Conservation (phyloP, 495 filamentous ascomycete species). For the Cercophora newfieldiana region DNA sequence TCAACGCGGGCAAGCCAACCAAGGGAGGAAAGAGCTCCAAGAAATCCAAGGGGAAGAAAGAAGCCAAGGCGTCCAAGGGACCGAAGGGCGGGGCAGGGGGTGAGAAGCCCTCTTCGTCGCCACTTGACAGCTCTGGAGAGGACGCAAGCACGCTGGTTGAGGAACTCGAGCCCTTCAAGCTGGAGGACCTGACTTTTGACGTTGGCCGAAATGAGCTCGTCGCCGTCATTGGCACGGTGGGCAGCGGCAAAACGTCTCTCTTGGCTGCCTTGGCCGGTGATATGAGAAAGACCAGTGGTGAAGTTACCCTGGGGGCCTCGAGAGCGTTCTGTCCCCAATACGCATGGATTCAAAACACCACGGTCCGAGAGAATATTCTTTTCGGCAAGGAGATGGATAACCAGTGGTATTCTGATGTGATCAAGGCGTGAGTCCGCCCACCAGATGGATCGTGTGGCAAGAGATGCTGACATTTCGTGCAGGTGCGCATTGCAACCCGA, state of each 20-base stretch:
- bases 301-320: slow-evolving; percentile 70
- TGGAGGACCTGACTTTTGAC: slow-evolving; percentile 70
- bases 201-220: slow-evolving; percentile 81
- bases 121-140: slow-evolving; percentile 38
- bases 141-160: slow-evolving; percentile 56
- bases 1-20: slow-evolving; percentile 21
- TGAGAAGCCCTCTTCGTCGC: slow-evolving; percentile 29
- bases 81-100: slow-evolving; percentile 22
- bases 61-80: slow-evolving; percentile 43
- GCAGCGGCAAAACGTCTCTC: slow-evolving; percentile 88
- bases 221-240: slow-evolving; percentile 88
- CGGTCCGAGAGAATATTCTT: slow-evolving; percentile 82
- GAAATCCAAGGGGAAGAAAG: slow-evolving; percentile 15
- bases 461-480: slow-evolving; percentile 26
- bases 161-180: slow-evolving; percentile 73
- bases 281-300: slow-evolving; percentile 80
- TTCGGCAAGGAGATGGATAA: slow-evolving; percentile 78
- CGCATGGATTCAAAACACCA: slow-evolving; percentile 95
- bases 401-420: slow-evolving; percentile 62
- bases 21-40: slow-evolving; percentile 45
- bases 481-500: slow-evolving; percentile 73
- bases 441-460: neutral
- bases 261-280: slow-evolving; percentile 90
- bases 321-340: slow-evolving; percentile 93
- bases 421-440: slow-evolving; percentile 44